Conservation (phyloP, 495 filamentous ascomycete species). For the Glarea lozoyensis region DNA sequence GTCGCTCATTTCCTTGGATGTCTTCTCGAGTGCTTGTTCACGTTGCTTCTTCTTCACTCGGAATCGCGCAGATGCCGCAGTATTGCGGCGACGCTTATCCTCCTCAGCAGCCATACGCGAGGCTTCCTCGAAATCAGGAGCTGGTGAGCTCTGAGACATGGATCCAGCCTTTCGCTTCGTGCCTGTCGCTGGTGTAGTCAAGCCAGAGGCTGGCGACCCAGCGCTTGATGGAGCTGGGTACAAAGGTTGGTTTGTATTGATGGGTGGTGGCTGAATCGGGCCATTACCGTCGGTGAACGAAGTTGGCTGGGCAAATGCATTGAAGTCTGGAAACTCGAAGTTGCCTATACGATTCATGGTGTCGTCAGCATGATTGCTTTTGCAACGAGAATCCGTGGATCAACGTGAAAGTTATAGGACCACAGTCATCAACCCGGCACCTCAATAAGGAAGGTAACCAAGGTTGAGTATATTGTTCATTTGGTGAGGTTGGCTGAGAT, state of each 20-base stretch:
- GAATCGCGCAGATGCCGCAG: conserved; percentile 89
- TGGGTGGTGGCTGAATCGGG: conserved; percentile 32
- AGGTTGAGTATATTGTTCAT: too few relatives aligned
- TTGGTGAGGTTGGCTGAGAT: too few relatives aligned
- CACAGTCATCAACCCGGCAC: too few relatives aligned
- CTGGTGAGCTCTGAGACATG: conserved; percentile 13
- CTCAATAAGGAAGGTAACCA: too few relatives aligned
- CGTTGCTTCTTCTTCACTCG: conserved; percentile 99
- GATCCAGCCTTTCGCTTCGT: conserved; percentile 44
- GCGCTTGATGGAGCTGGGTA: conserved; percentile 29
- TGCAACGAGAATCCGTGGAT: too few relatives aligned
- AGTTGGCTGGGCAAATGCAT: conserved; percentile 27
- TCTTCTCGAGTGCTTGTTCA: conserved; percentile 84
- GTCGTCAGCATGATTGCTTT: conserved; percentile 24
- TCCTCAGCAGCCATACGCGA: conserved; percentile 82
- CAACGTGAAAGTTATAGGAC: too few relatives aligned
- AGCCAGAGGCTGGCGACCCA: conserved; percentile 31
- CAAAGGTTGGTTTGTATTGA: conserved; percentile 33
- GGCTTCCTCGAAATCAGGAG: conserved; percentile 53
- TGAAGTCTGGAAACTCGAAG: conserved; percentile 22
- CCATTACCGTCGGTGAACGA: conserved; percentile 17
- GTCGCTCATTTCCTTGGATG: conserved; percentile 83
- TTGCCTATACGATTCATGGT: conserved; percentile 16
- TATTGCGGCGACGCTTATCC: conserved; percentile 95
- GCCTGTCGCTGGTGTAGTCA: conserved; percentile 19